Evolutionary conservation across 2,329 filamentous ascomycete genomes (phyloP).

Genomic region (Verticillium tricorpus): DNA sequence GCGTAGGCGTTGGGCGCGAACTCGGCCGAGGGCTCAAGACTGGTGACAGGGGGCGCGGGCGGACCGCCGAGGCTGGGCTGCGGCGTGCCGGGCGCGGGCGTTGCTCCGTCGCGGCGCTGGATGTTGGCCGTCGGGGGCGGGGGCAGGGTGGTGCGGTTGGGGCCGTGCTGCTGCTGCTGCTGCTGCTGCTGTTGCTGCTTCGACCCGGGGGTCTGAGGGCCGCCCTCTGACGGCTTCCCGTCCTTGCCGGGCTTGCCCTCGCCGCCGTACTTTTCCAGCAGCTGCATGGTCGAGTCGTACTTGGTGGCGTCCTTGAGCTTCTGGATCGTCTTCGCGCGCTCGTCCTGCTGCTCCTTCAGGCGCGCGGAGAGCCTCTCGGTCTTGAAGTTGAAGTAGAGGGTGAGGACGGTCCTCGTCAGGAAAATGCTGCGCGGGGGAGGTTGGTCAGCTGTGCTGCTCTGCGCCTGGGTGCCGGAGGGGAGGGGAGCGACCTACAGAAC

Average conservation of each 20-base stretch:
- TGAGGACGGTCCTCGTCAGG: constrained; percentile 59
- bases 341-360: constrained; percentile 70
- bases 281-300: constrained; percentile 88
- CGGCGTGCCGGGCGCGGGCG: constrained; percentile 21
- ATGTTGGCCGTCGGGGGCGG: constrained; percentile 64
- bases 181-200: constrained; percentile 23
- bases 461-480: not conserved
- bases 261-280: constrained; percentile 91
- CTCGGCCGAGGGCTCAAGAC: constrained; percentile 48
- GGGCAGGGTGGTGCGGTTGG: constrained; percentile 35
- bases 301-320: constrained; percentile 93
- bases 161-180: constrained; percentile 11
- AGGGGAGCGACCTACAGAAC: constrained; percentile 53
- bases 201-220: constrained; percentile 17
- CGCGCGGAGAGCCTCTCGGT: constrained; percentile 64
- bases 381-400: constrained; percentile 75
- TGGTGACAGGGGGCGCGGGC: constrained; percentile 16
- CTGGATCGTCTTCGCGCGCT: constrained; percentile 83
- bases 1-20: constrained; percentile 71
- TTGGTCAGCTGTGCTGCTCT: constrained; percentile 1
- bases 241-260: constrained; percentile 41
- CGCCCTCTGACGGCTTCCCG: constrained; percentile 18
- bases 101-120: constrained; percentile 30
- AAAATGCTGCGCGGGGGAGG: constrained; percentile 61
- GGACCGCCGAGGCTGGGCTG: constrained; percentile 13